These are phyloP conservation scores for Nakazawaea anatomiae DNA, from an alignment of 805 yeast species.

Conservation along the genomic window DNA sequence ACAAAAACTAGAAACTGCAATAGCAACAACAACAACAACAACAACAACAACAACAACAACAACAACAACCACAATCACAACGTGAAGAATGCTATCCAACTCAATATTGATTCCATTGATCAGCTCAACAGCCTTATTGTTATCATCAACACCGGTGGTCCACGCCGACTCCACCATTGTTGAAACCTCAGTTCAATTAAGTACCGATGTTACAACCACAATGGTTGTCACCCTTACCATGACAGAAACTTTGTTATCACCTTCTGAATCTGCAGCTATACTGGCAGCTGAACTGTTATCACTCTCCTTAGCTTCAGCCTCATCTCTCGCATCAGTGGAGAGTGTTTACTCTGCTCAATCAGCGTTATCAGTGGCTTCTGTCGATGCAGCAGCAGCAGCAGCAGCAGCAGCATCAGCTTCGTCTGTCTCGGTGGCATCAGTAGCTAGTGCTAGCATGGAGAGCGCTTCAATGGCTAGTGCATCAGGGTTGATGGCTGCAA, in stretches of 20 bases:
- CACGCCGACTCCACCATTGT: slow-evolving; percentile 19
- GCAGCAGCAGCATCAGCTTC: background rate
- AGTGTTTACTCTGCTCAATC: slow-evolving; percentile 15
- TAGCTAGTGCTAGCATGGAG: slow-evolving; percentile 14
- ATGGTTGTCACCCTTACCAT: slow-evolving; percentile 37
- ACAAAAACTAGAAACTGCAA: too few relatives aligned
- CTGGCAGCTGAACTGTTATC: slow-evolving; percentile 17
- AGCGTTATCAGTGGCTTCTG: background rate
- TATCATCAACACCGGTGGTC: slow-evolving; percentile 1
- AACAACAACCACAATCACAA: background rate
- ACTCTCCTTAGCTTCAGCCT: slow-evolving; percentile 18
- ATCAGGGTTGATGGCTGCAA: slow-evolving; percentile 25
- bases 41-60: background rate
- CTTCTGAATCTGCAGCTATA: slow-evolving; percentile 33
- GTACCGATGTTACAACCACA: slow-evolving; percentile 31
- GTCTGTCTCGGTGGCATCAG: slow-evolving; percentile 10
- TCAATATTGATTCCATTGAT: slow-evolving; percentile 15
- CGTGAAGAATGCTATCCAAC: slow-evolving; percentile 20
- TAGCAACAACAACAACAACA: background rate
- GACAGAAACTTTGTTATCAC: slow-evolving; percentile 40
- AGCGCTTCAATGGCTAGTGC: slow-evolving; percentile 16
- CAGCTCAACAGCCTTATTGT: slow-evolving; percentile 15
- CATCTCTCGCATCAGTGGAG: slow-evolving; percentile 15
- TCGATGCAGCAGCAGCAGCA: too few relatives aligned
- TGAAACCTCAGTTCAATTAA: background rate